Conservation (phyloP, 306 rosid genomes). For the Vigna angularis region DNA sequence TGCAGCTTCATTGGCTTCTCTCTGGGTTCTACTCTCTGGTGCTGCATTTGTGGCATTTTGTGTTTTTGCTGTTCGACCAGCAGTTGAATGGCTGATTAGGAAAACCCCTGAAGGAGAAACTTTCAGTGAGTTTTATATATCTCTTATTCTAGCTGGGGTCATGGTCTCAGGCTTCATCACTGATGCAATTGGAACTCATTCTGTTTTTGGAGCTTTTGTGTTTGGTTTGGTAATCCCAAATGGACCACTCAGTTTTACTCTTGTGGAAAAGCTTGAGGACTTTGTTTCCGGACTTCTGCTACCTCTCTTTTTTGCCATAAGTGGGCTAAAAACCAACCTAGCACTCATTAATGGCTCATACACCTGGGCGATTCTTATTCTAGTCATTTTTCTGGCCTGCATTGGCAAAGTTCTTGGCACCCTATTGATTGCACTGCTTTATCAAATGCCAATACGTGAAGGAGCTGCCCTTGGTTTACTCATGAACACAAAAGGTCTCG, state of each 20-base stretch:
- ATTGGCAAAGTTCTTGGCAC: slow-evolving; percentile 82
- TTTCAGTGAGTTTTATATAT: slow-evolving; percentile 72
- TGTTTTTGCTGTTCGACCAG: slow-evolving; percentile 64
- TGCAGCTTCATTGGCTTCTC: slow-evolving; percentile 61
- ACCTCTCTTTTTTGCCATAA: slow-evolving; percentile 90
- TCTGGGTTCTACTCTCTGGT: slow-evolving; percentile 80
- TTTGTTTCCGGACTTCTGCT: slow-evolving; percentile 92
- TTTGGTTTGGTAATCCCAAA: slow-evolving; percentile 90
- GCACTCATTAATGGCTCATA: slow-evolving; percentile 38
- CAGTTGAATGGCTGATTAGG: slow-evolving; percentile 63
- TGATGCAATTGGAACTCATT: slow-evolving; percentile 91
- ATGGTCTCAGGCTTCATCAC: slow-evolving; percentile 90
- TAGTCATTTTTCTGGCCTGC: slow-evolving; percentile 67
- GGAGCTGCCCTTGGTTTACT: slow-evolving; percentile 83
- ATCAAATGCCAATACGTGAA: slow-evolving; percentile 71
- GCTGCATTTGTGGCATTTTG: slow-evolving; percentile 65
- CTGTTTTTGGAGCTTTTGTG: slow-evolving; percentile 92
- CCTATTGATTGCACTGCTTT: slow-evolving; percentile 56
- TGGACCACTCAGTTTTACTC: slow-evolving; percentile 84
- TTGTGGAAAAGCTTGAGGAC: slow-evolving; percentile 94
- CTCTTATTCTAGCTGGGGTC: slow-evolving; percentile 84
- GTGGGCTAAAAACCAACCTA: slow-evolving; percentile 82
- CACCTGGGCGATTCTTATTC: slow-evolving; percentile 66
- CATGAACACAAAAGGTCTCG: slow-evolving; percentile 95
- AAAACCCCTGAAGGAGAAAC: slow-evolving; percentile 89